Percentiles rank a stretch among this genome's conserved stretches.
Evolutionary conservation across 805 yeast species (phyloP).

Genomic region (Ogataea nakhonphanomensis): DNA sequence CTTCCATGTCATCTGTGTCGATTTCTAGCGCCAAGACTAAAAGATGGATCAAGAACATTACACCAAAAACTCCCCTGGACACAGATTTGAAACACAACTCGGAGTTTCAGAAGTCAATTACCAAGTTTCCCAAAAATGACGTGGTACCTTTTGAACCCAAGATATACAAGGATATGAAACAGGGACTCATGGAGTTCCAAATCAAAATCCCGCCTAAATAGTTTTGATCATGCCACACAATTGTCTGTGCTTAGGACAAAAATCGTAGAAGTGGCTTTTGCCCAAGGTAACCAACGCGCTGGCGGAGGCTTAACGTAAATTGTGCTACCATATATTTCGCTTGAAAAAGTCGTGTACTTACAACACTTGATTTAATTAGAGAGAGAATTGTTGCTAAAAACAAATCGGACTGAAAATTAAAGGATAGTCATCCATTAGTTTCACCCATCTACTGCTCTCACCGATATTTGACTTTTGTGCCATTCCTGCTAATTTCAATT

Average conservation of each 20-base stretch:
- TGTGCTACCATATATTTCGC: too few relatives aligned
- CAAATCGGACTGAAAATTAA: conserved; percentile 3
- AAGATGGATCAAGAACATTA: background rate
- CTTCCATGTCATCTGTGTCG: conserved; percentile 3
- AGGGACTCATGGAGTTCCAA: conserved; percentile 35
- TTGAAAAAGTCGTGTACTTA: conserved; percentile 1
- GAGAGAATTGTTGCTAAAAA: conserved; percentile 6
- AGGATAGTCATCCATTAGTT: background rate
- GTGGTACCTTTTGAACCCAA: conserved; percentile 28
- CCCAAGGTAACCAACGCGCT: too few relatives aligned
- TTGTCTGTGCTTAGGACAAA: too few relatives aligned
- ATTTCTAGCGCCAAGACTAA: conserved; percentile 1
- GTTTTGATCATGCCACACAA: background rate
- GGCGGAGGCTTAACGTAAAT: too few relatives aligned
- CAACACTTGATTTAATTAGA: background rate
- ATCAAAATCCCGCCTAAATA: conserved; percentile 19
- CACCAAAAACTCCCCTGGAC: background rate
- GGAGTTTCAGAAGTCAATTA: conserved; percentile 29
- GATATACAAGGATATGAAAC: conserved; percentile 27
- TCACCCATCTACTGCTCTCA: too few relatives aligned
- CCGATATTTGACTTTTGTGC: background rate
- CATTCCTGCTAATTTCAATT: background rate
- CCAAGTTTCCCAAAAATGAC: conserved; percentile 32
- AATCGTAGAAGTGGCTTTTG: too few relatives aligned
- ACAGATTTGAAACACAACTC: conserved; percentile 18